Percentiles rank a stretch among this genome's conserved stretches.
Conservation (phyloP, 2,329 filamentous ascomycete genomes). For the Fusarium palustre region DNA sequence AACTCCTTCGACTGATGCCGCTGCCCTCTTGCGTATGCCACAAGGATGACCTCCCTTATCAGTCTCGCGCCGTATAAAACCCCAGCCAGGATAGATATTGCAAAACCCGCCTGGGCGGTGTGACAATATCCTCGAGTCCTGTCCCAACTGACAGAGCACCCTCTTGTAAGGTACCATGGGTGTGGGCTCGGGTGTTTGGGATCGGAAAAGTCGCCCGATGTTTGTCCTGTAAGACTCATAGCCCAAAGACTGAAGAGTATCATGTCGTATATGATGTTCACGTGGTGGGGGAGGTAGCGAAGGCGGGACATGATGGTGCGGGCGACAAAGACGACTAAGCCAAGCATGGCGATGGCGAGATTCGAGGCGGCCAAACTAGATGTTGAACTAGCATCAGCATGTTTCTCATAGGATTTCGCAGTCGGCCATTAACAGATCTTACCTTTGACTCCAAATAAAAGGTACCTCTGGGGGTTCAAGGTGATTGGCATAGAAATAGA, state of each 20-base stretch:
- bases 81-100: slow-evolving; percentile 36
- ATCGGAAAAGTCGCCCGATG: slow-evolving; percentile 45
- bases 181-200: slow-evolving; percentile 38
- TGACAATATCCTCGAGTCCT: slow-evolving; percentile 32
- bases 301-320: slow-evolving; percentile 42
- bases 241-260: slow-evolving; percentile 48
- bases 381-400: background rate
- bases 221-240: slow-evolving; percentile 39
- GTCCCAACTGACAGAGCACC: slow-evolving; percentile 38
- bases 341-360: slow-evolving; percentile 48
- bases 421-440: background rate
- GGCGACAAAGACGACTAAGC: slow-evolving; percentile 45
- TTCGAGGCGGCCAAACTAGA: slow-evolving; percentile 47
- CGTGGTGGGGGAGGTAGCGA: slow-evolving; percentile 41
- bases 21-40: slow-evolving; percentile 25
- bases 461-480: slow-evolving; percentile 47
- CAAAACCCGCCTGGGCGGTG: slow-evolving; percentile 41
- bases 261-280: slow-evolving; percentile 47
- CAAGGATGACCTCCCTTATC: slow-evolving; percentile 19
- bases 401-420: accelerated
- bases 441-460: slow-evolving; percentile 48
- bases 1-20: background rate
- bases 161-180: slow-evolving; percentile 47
- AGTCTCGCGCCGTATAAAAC: slow-evolving; percentile 35
- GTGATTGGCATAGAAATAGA: slow-evolving; percentile 50